Evolutionary conservation across 768 basidiomycete genomes (phyloP).

Genomic region (Pluteus cervinus): DNA sequence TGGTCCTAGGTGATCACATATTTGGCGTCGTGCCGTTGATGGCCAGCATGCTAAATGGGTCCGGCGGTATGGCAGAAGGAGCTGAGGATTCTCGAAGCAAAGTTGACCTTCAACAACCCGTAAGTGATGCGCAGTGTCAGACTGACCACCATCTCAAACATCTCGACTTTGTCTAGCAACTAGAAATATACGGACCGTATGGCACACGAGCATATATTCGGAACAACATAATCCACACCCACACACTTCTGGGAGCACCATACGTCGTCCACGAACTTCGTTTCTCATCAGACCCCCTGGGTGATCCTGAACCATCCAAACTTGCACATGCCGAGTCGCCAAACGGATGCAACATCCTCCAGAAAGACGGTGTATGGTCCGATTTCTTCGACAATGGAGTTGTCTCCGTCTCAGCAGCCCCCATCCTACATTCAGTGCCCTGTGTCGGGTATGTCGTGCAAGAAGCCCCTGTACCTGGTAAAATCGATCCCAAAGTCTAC

Average conservation of each 20-base stretch:
- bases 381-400: conserved; percentile 52
- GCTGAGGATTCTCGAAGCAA: conserved; percentile 52
- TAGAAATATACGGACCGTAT: conserved; percentile 84
- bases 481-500: conserved; percentile 64
- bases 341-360: conserved; percentile 56
- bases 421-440: conserved; percentile 74
- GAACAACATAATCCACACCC: conserved; percentile 56
- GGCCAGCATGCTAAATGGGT: conserved; percentile 65
- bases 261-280: conserved; percentile 85
- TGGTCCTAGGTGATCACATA: conserved; percentile 68
- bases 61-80: conserved; percentile 57
- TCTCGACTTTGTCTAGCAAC: conserved; percentile 32
- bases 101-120: conserved; percentile 27
- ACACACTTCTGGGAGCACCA: conserved; percentile 56
- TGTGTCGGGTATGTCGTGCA: conserved; percentile 75
- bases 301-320: conserved; percentile 43
- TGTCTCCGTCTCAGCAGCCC: conserved; percentile 67
- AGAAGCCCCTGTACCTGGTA: conserved; percentile 71
- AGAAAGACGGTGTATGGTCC: conserved; percentile 56
- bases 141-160: not conserved
- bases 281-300: conserved; percentile 51
- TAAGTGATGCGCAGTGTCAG: conserved; percentile 15
- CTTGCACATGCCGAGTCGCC: conserved; percentile 49
- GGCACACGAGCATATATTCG: conserved; percentile 82
- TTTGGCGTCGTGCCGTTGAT: conserved; percentile 70